phyloP scores from a whole-genome alignment of 75 land plant genomes.

The Adiantum capillusveneris region DNA sequence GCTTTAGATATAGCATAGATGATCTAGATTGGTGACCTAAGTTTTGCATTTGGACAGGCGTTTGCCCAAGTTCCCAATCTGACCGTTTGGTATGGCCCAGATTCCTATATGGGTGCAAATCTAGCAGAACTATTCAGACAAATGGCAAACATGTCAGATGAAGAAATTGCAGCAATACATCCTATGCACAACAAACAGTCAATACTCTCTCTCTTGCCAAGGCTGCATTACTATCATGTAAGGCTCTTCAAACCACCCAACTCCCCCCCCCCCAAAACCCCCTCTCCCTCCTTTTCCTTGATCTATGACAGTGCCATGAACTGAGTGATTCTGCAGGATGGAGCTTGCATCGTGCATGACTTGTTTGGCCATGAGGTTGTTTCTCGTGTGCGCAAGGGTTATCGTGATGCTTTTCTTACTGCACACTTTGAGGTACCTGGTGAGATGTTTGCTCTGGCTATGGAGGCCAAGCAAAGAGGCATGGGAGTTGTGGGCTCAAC shows the following conservation, averaged over 20 bases:
- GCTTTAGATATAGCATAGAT: too few relatives aligned
- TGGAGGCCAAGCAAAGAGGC: constrained; percentile 92
- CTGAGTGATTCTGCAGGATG: constrained; percentile 76
- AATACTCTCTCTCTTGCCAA: constrained; percentile 64
- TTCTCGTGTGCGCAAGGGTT: constrained; percentile 61
- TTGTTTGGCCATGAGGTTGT: constrained; percentile 93
- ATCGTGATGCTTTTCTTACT: constrained; percentile 84
- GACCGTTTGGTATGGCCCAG: constrained; percentile 89
- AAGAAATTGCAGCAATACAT: constrained; percentile 79
- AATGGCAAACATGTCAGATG: constrained; percentile 68
- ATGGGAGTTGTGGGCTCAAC: constrained; percentile 99
- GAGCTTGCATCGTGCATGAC: constrained; percentile 89
- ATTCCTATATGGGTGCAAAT: constrained; percentile 98
- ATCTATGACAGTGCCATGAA: too few relatives aligned
- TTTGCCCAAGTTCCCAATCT: constrained; percentile 85
- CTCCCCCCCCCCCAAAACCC: too few relatives aligned
- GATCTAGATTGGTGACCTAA: too few relatives aligned
- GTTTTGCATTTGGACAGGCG: constrained; percentile 41
- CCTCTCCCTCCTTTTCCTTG: not conserved
- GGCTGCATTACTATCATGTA: constrained; percentile 82
- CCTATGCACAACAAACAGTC: constrained; percentile 58
- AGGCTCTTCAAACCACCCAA: too few relatives aligned
- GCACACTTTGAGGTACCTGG: constrained; percentile 99
- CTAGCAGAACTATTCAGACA: constrained; percentile 74
- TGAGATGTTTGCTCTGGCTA: constrained; percentile 91